phyloP scores from a whole-genome alignment of 164 flowering plant species.

The Umbilicus rupestris region DNA sequence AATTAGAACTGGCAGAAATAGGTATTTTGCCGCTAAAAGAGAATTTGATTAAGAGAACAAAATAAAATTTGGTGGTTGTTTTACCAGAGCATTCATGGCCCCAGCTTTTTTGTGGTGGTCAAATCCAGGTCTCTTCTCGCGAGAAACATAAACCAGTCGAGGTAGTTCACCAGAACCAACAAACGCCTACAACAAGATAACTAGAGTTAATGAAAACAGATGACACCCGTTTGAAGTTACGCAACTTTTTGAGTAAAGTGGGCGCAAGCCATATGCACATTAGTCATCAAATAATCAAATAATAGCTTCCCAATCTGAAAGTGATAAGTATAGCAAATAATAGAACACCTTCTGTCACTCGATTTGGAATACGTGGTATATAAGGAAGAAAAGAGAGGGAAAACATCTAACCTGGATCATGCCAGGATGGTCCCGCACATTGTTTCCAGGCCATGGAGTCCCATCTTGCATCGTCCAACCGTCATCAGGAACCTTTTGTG shows the following conservation, averaged over 20 bases:
- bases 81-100: slow-evolving; percentile 73
- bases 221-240: background rate
- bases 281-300: background rate
- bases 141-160: slow-evolving; percentile 1
- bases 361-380: too few relatives aligned
- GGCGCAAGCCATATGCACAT: background rate
- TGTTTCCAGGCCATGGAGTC: slow-evolving; percentile 84
- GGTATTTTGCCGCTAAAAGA: too few relatives aligned
- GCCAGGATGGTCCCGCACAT: slow-evolving; percentile 78
- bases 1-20: too few relatives aligned
- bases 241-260: background rate
- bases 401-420: slow-evolving; percentile 63
- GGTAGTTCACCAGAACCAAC: background rate
- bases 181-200: background rate
- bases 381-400: too few relatives aligned
- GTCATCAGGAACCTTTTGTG: slow-evolving; percentile 78
- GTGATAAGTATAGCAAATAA: too few relatives aligned
- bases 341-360: too few relatives aligned
- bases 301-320: too few relatives aligned
- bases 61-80: too few relatives aligned
- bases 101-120: slow-evolving; percentile 77
- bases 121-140: slow-evolving; percentile 56
- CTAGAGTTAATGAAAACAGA: background rate
- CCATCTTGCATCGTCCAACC: slow-evolving; percentile 98
- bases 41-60: background rate